Base-by-base conservation (phyloP, 73 alveolate genomes). In the Paramecium tetraurelia region DNA sequence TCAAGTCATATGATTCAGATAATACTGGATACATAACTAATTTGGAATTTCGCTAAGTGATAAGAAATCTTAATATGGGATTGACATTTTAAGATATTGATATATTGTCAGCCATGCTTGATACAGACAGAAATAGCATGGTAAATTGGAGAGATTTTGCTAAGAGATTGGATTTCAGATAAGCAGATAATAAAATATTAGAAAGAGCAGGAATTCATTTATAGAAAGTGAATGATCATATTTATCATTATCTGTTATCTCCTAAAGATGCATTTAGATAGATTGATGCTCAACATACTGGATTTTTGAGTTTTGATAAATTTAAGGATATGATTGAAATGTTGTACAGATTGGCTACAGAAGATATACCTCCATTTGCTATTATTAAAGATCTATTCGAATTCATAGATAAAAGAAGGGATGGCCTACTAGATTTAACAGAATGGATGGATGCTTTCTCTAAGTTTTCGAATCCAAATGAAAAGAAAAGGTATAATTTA, bases 391-490 rank as follows among this genome's bases (percentile, higher is more conserved):
- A 95, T 95, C 89, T 96, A 21, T 98, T 94, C 92, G 99, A 98
- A 80, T 94, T 94, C 40, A 96, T 97, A 4, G 99, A 98, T 92
- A 92, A 96, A 70, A 96, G 99, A 94, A 97, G 97, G 92, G 99
- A 98, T 95, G 99, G 99, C 24, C 89, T 93, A 21, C 43, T 98
- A 20, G 99, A 98, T 83, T 57, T 93, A 59, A 95, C 95, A 86
- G 99, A 98, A 92, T 98, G 99, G 99, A 93, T 94, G 72, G 94
- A 96, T 86, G 97, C 98, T 43, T 97, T 97, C 75, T 93, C 96
- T 29, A 88, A 85, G 22, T 50, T 89, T 27, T 80, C 70, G 21
- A 80, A 80, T 80, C 90, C 90, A 3, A 80, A 80, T 80, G 90
- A 80, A 41, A 80, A 80, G 90, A 80, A 80, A 48, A 95, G 98